Percentiles rank a stretch among this genome's conserved stretches.
Conservation (phyloP, 73 alveolate genomes). For the Halteria grandinella region DNA sequence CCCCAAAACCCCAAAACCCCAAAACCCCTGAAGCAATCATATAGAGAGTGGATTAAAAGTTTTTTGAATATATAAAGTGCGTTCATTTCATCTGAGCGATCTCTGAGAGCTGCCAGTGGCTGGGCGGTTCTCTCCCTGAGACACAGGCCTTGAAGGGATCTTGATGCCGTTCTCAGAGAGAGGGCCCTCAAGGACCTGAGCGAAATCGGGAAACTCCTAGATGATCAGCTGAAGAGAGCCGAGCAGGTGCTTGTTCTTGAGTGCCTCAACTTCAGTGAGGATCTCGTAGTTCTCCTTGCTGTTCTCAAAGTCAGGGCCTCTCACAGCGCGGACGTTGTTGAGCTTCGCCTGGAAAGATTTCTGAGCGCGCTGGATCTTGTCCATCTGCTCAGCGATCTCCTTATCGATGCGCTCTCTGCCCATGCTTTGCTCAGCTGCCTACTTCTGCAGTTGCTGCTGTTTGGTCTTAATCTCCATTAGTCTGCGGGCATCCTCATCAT, state of each 20-base stretch:
- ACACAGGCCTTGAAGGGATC: conserved; percentile 77
- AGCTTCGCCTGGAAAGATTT: conserved; percentile 29
- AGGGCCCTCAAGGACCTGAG: conserved; percentile 63
- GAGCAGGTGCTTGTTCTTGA: conserved; percentile 64
- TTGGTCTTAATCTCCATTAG: conserved; percentile 81
- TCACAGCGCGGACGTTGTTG: conserved; percentile 45
- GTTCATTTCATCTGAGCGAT: conserved; percentile 8
- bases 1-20: too few relatives aligned
- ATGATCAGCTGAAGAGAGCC: conserved; percentile 63
- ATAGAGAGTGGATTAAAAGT: too few relatives aligned
- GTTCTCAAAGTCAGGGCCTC: conserved; percentile 58
- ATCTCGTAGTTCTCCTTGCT: conserved; percentile 57
- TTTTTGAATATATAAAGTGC: neutral
- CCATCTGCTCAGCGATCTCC: conserved; percentile 59
- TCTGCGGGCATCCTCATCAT: conserved; percentile 80
- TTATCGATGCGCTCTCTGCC: conserved; percentile 55
- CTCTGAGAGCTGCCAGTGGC: conserved; percentile 59
- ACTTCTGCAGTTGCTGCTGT: conserved; percentile 55
- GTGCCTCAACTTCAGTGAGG: conserved; percentile 48
- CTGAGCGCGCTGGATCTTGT: conserved; percentile 64
- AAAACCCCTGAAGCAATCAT: too few relatives aligned
- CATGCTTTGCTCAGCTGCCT: conserved; percentile 50
- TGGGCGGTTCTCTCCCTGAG: conserved; percentile 62
- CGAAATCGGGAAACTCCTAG: conserved; percentile 72
- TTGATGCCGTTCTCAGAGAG: conserved; percentile 69